A percentile compares a stretch with the other conserved stretches of the same genome.
Conservation (phyloP, 148 eudicot genomes). For the Nyssa sinensis region DNA sequence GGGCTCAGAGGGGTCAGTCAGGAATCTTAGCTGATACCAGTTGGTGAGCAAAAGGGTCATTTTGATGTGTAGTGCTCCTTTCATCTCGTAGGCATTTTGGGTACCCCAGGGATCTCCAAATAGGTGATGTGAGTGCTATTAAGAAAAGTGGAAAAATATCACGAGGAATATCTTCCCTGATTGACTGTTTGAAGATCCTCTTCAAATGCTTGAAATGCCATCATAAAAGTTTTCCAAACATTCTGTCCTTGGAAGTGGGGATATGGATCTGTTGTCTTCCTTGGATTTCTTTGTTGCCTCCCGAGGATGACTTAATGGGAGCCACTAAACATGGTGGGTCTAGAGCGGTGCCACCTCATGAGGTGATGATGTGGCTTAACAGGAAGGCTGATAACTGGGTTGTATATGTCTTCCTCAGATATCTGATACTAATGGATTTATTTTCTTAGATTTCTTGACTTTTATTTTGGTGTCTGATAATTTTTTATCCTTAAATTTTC, state of each 20-base stretch:
- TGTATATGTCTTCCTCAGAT: constrained; percentile 55
- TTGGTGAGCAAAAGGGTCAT: neutral
- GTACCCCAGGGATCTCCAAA: too few relatives aligned
- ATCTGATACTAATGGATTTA: too few relatives aligned
- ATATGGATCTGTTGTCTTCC: too few relatives aligned
- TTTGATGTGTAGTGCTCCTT: neutral
- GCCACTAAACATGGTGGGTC: constrained; percentile 9
- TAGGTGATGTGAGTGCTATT: too few relatives aligned
- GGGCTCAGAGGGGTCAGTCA: too few relatives aligned
- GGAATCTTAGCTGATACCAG: neutral
- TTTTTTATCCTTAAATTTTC: too few relatives aligned
- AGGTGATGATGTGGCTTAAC: constrained; percentile 58
- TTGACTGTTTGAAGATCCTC: neutral
- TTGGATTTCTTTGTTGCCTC: constrained; percentile 28
- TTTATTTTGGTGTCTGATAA: too few relatives aligned
- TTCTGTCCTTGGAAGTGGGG: neutral
- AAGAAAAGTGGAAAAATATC: neutral
- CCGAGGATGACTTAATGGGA: neutral
- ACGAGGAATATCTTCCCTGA: neutral
- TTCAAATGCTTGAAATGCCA: too few relatives aligned
- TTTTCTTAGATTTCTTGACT: too few relatives aligned
- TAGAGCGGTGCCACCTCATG: constrained; percentile 7
- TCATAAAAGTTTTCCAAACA: too few relatives aligned
- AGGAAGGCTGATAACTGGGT: constrained; percentile 41
- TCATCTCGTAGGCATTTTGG: too few relatives aligned